phyloP scores from a whole-genome alignment of 768 basidiomycete genomes.

The Tephrocybe rancida region DNA sequence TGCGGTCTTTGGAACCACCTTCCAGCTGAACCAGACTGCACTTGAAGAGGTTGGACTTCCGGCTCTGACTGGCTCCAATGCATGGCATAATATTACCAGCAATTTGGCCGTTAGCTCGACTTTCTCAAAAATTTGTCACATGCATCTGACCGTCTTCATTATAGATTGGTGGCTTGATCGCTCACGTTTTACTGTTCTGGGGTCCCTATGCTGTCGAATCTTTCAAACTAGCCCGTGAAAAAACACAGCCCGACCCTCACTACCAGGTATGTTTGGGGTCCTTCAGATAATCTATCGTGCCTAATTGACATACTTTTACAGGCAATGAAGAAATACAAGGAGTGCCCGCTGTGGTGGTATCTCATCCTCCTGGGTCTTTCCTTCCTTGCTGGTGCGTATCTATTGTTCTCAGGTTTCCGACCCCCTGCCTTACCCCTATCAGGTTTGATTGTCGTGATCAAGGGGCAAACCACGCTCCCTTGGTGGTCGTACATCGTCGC shows the following conservation, averaged over 20 bases:
- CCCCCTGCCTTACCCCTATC: neutral
- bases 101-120: constrained; percentile 45
- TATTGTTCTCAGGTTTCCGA: neutral
- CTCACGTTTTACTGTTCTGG: constrained; percentile 61
- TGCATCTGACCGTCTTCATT: neutral
- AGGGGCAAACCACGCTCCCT: constrained; percentile 62
- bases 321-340: constrained; percentile 62
- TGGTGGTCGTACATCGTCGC: constrained; percentile 67
- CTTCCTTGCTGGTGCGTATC: constrained; percentile 53
- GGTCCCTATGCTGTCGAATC: constrained; percentile 49
- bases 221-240: constrained; percentile 47
- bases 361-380: constrained; percentile 45
- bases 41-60: constrained; percentile 52
- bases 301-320: constrained; percentile 11
- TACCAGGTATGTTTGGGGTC: constrained; percentile 37
- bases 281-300: neutral
- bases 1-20: constrained; percentile 52
- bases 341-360: constrained; percentile 69
- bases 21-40: constrained; percentile 56
- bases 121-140: neutral
- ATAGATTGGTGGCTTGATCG: constrained; percentile 62
- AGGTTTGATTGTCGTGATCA: constrained; percentile 59
- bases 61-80: constrained; percentile 52
- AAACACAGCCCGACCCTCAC: constrained; percentile 58
- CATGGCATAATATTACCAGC: constrained; percentile 48